These are phyloP conservation scores for Diaporthe helianthi DNA, from an alignment of 2,329 filamentous ascomycete genomes.

Conservation along the genomic window DNA sequence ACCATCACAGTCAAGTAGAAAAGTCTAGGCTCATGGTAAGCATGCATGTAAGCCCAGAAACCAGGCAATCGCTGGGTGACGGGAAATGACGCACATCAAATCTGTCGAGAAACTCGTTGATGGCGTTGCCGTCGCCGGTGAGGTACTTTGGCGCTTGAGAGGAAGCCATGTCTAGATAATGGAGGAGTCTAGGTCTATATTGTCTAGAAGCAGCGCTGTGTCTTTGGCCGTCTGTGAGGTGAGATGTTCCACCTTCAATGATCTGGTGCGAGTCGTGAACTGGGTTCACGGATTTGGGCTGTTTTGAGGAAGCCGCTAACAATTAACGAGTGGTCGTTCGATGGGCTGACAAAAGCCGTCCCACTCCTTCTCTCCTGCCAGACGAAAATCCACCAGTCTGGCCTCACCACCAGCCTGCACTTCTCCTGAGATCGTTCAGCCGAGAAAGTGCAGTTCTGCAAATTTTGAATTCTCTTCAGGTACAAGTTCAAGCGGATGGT, in stretches of 20 bases:
- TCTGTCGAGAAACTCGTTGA: slow-evolving; percentile 83
- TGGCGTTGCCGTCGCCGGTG: slow-evolving; percentile 77
- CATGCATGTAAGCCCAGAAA: slow-evolving; percentile 9
- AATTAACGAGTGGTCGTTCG: slow-evolving; percentile 7
- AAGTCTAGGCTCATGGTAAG: slow-evolving; percentile 64
- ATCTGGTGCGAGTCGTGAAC: neutral
- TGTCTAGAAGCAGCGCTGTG: neutral
- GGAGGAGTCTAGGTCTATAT: slow-evolving; percentile 1
- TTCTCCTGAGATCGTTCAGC: neutral
- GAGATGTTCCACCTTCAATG: neutral
- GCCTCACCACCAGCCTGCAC: neutral
- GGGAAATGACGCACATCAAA: slow-evolving; percentile 79
- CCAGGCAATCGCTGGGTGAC: slow-evolving; percentile 2
- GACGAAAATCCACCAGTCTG: neutral
- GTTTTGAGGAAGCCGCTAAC: slow-evolving; percentile 7
- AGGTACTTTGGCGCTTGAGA: slow-evolving; percentile 66
- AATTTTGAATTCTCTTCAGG: neutral
- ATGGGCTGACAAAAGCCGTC: slow-evolving; percentile 3
- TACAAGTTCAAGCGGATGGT: neutral
- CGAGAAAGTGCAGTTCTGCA: neutral
- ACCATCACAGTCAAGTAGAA: slow-evolving; percentile 98
- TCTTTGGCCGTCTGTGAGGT: neutral
- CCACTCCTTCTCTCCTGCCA: neutral
- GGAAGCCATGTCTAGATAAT: slow-evolving; percentile 39
- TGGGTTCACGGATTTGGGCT: neutral